Evolutionary conservation across 305 asterid species (phyloP).

Genomic region (Fraxinus xanthoxyloides): DNA sequence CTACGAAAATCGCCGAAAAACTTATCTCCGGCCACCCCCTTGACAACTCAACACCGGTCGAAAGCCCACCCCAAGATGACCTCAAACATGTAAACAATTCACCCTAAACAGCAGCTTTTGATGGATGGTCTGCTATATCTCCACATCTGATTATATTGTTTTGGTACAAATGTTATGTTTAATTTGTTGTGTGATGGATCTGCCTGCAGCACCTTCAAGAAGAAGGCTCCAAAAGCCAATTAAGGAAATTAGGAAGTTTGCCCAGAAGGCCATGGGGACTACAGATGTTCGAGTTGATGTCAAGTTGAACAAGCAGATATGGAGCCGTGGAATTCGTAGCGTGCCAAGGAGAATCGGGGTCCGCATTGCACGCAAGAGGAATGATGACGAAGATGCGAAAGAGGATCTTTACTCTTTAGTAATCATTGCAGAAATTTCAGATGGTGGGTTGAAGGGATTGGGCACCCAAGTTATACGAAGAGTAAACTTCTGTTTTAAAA

Average conservation of each 20-base stretch:
- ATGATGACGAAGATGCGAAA: constrained; percentile 50
- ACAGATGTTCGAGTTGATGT: constrained; percentile 50
- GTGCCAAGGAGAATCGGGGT: constrained; percentile 56
- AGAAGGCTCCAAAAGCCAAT: constrained; percentile 55
- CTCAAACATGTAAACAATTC: too few species aligned
- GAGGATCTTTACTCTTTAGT: constrained; percentile 57
- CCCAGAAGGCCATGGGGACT: constrained; percentile 54
- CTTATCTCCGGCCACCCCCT: too few species aligned
- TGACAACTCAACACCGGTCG: too few species aligned
- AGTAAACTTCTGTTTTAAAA: constrained; percentile 20
- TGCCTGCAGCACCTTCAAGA: constrained; percentile 47
- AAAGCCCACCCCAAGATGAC: too few species aligned
- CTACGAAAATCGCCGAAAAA: too few species aligned
- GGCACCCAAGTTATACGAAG: constrained; percentile 50
- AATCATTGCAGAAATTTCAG: constrained; percentile 42
- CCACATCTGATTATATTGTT: not conserved
- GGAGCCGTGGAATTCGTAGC: constrained; percentile 56
- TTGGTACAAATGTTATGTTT: not conserved
- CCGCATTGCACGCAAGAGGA: constrained; percentile 48
- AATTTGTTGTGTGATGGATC: not conserved
- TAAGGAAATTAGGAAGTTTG: constrained; percentile 46
- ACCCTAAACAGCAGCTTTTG: too few species aligned
- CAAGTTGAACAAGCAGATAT: constrained; percentile 48
- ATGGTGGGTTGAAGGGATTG: constrained; percentile 48
- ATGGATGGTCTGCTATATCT: not conserved